Percentiles rank a stretch among this genome's conserved stretches.
Conservation (phyloP, 192 early-diverging fungal genomes). For the Neocallimastix lanati region DNA sequence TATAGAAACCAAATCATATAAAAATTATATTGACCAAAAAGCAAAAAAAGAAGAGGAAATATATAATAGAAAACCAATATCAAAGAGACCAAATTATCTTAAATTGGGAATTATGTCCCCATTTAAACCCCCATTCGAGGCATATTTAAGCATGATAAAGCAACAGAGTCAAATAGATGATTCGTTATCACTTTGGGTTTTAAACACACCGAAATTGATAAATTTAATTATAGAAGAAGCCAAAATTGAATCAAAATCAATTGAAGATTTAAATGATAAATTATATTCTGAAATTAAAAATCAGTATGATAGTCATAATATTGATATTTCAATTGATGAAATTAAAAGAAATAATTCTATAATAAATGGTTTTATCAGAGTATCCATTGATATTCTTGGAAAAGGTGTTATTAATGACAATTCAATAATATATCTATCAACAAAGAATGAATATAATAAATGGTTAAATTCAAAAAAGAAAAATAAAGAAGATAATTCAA, state of each 20-base stretch:
- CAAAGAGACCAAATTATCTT: slow-evolving; percentile 64
- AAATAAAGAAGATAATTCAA: not conserved
- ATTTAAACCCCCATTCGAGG: slow-evolving; percentile 48
- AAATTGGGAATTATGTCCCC: slow-evolving; percentile 47
- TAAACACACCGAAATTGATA: not conserved
- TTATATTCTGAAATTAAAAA: not conserved
- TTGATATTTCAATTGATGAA: not conserved
- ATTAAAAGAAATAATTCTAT: not conserved
- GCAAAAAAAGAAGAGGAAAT: slow-evolving; percentile 17
- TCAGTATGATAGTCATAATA: not conserved
- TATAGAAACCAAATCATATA: slow-evolving; percentile 53
- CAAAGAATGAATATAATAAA: not conserved
- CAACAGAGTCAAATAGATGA: not conserved
- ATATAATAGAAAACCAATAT: slow-evolving; percentile 52
- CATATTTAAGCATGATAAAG: slow-evolving; percentile 11
- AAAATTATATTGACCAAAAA: slow-evolving; percentile 15
- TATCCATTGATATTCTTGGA: not conserved
- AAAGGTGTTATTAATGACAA: not conserved
- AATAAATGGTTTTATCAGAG: not conserved
- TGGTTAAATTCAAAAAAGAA: not conserved
- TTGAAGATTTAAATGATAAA: not conserved
- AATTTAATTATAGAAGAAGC: not conserved
- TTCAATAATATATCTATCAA: not conserved
- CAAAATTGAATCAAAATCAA: not conserved
- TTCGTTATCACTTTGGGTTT: not conserved